These are phyloP conservation scores for Magnaporthiopsis poae DNA, from an alignment of 2,329 filamentous ascomycete genomes.

Conservation along the genomic window DNA sequence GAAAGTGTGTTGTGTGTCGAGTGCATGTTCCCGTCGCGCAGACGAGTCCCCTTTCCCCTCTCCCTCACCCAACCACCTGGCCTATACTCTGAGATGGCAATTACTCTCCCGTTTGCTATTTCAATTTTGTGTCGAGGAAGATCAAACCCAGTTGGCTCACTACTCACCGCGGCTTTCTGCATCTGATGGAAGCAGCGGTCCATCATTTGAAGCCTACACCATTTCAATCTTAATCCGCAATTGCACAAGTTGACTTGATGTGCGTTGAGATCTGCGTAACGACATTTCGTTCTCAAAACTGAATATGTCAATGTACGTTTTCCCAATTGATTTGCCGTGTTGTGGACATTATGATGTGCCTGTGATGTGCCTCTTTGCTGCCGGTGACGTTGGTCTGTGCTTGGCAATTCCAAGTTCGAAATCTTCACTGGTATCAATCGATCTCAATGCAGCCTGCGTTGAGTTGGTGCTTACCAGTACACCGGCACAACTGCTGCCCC, in stretches of 20 bases:
- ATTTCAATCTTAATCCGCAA: neutral
- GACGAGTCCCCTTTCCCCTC: neutral
- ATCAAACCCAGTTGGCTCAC: neutral
- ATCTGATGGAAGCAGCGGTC: neutral
- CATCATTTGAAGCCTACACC: neutral
- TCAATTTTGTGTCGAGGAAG: neutral
- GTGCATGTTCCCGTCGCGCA: neutral
- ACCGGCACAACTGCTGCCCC: too few relatives aligned
- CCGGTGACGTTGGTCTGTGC: neutral
- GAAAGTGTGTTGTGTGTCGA: neutral
- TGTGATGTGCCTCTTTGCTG: neutral
- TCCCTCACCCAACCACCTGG: neutral
- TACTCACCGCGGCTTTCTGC: neutral
- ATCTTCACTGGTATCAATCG: neutral
- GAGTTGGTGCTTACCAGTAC: neutral
- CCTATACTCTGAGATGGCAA: neutral
- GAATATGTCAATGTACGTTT: neutral
- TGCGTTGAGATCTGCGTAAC: too few relatives aligned
- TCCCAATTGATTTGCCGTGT: neutral
- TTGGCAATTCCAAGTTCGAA: neutral
- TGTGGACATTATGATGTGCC: neutral
- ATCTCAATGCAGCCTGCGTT: neutral
- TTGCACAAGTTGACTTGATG: neutral
- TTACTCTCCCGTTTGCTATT: neutral
- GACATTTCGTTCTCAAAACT: neutral